Percentiles rank a stretch among this genome's conserved stretches.
These are phyloP conservation scores for Termitomyces sp. DNA, from an alignment of 1,284 basidiomycete species.

Conservation along the genomic window DNA sequence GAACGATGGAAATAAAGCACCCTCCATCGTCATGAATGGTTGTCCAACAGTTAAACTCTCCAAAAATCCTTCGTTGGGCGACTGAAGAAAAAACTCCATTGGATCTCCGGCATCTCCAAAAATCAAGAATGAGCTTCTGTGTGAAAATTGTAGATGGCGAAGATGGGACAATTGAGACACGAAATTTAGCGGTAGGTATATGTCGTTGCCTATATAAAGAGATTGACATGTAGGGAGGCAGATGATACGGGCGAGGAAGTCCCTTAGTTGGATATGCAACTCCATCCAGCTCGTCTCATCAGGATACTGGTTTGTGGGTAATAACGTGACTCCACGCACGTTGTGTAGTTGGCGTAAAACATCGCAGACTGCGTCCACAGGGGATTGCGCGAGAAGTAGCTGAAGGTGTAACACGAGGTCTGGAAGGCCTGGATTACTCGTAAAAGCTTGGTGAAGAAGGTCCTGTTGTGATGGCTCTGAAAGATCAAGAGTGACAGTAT, in stretches of 20 bases:
- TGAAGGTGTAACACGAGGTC: not conserved
- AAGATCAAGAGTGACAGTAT: not conserved
- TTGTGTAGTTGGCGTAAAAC: slow-evolving; percentile 1
- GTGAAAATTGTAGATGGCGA: not conserved
- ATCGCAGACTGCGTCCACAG: not conserved
- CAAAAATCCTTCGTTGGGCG: not conserved
- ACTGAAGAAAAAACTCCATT: not conserved
- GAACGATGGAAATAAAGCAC: not conserved
- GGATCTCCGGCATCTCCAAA: not conserved
- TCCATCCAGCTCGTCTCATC: not conserved
- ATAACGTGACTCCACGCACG: not conserved
- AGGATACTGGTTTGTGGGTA: too few relatives aligned
- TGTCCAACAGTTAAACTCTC: not conserved
- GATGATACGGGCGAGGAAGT: not conserved
- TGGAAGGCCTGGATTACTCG: not conserved
- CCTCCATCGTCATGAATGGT: too few relatives aligned
- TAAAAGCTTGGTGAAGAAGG: not conserved
- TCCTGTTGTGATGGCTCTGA: not conserved
- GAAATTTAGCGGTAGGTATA: not conserved
- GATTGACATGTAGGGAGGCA: slow-evolving; percentile 3
- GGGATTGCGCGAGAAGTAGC: not conserved
- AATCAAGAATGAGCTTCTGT: not conserved
- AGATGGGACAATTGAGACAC: not conserved
- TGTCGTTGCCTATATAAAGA: not conserved
- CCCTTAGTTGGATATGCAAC: not conserved